Percentiles rank a stretch among this genome's conserved stretches.
Evolutionary conservation across 2,329 filamentous ascomycete species (phyloP).

Genomic region (Ilyonectria destructans): DNA sequence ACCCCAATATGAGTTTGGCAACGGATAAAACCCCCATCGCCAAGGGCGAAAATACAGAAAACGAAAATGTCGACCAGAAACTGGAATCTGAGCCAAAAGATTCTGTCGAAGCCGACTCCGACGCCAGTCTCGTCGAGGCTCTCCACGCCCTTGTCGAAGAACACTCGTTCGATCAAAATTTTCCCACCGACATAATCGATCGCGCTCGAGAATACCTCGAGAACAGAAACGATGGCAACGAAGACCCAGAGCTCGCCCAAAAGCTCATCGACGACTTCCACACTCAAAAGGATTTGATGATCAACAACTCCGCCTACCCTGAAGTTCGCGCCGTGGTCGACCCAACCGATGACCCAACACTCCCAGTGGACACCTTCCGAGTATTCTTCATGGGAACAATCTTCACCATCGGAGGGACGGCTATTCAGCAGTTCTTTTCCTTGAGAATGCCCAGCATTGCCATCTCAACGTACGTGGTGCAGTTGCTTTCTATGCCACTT

Average conservation of each 20-base stretch:
- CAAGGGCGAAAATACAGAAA: not conserved
- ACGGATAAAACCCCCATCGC: not conserved
- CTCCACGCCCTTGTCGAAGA: slow-evolving; percentile 54
- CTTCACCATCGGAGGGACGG: slow-evolving; percentile 50
- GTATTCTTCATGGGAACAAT: slow-evolving; percentile 58
- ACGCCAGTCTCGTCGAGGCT: slow-evolving; percentile 10
- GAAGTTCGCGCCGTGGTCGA: slow-evolving; percentile 64
- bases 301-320: slow-evolving; percentile 57
- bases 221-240: slow-evolving; percentile 11
- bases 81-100: not conserved
- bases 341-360: slow-evolving; percentile 58
- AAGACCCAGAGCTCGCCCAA: slow-evolving; percentile 38
- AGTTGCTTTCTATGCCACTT: slow-evolving; percentile 59
- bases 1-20: not conserved
- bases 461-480: slow-evolving; percentile 59
- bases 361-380: slow-evolving; percentile 60
- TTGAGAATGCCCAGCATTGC: slow-evolving; percentile 60
- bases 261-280: slow-evolving; percentile 43
- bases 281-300: slow-evolving; percentile 46
- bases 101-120: not conserved
- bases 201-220: slow-evolving; percentile 60
- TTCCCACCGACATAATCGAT: slow-evolving; percentile 59
- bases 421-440: slow-evolving; percentile 57
- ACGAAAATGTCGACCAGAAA: not conserved
- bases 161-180: slow-evolving; percentile 65